A percentile compares a stretch with the other conserved stretches of the same genome.
Conservation (phyloP, 2,329 filamentous ascomycete genomes). For the Pyricularia pennisetigena region DNA sequence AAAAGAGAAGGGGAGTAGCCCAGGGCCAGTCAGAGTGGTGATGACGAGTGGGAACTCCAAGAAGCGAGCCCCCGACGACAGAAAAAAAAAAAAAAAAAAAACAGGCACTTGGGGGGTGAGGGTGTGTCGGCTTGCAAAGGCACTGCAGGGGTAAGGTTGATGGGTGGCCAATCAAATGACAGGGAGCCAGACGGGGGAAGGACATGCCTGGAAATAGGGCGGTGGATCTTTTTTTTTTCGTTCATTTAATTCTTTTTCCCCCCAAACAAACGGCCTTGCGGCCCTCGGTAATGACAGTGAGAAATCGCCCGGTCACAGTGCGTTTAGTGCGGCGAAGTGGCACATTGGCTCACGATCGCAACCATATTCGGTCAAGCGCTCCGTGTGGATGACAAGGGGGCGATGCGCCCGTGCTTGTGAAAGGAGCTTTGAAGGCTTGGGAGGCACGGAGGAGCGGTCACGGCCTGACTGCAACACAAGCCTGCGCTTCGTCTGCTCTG, state of each 20-base stretch:
- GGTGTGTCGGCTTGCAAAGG: not conserved
- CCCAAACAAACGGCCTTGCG: not conserved
- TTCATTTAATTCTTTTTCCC: not conserved
- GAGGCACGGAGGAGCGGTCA: not conserved
- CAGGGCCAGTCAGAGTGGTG: conserved; percentile 1
- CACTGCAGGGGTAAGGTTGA: not conserved
- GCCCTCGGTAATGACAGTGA: not conserved
- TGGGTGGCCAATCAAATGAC: not conserved
- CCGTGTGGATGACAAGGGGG: not conserved
- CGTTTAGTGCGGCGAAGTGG: not conserved
- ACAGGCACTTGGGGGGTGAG: not conserved
- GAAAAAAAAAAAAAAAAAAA: not conserved
- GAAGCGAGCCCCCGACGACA: not conserved
- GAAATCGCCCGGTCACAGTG: not conserved
- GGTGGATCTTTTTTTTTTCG: not conserved
- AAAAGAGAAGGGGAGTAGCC: conserved; percentile 2
- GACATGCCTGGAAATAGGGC: not conserved
- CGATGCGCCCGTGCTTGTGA: not conserved
- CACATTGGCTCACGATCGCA: not conserved
- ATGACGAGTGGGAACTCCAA: conserved; percentile 2
- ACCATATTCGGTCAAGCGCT: not conserved
- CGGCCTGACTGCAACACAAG: not conserved
- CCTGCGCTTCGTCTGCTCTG: not conserved
- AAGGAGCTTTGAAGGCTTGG: not conserved
- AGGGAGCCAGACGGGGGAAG: not conserved